These are phyloP conservation scores for Tetraselmis striata DNA, from an alignment of 139 green algal species.

Conservation along the genomic window DNA sequence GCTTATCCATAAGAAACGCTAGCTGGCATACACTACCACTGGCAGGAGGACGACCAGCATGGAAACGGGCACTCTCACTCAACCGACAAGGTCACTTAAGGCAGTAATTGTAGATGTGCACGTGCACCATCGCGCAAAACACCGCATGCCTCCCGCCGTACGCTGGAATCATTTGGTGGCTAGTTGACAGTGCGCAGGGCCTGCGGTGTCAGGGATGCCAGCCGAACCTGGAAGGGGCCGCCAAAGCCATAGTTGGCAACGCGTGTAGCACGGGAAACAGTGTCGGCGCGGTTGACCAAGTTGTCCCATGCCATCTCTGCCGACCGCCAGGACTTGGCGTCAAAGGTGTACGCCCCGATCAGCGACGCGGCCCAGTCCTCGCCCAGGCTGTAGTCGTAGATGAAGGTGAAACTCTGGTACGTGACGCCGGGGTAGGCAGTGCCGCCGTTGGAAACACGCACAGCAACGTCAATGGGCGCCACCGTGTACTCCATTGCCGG, in stretches of 20 bases:
- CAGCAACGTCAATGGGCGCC: neutral
- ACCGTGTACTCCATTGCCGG: neutral
- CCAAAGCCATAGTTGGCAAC: conserved; percentile 11
- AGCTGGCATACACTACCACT: no score
- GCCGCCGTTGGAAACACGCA: conserved; percentile 17
- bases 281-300: conserved; percentile 2
- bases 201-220: no score
- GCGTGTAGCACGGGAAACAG: neutral
- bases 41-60: no score
- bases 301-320: neutral
- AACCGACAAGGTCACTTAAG: no score
- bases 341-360: conserved; percentile 8
- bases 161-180: no score
- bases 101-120: no score
- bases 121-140: no score
- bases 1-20: no score
- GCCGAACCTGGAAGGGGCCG: conserved; percentile 1
- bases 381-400: conserved; percentile 15
- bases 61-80: no score
- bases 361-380: conserved; percentile 13
- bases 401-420: conserved; percentile 6
- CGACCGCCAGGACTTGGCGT: neutral
- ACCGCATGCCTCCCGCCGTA: no score
- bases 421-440: conserved; percentile 1
- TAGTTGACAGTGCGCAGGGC: no score